phyloP scores from a whole-genome alignment of 352 stramenopile genomes.

The Globisporangium lucens region DNA sequence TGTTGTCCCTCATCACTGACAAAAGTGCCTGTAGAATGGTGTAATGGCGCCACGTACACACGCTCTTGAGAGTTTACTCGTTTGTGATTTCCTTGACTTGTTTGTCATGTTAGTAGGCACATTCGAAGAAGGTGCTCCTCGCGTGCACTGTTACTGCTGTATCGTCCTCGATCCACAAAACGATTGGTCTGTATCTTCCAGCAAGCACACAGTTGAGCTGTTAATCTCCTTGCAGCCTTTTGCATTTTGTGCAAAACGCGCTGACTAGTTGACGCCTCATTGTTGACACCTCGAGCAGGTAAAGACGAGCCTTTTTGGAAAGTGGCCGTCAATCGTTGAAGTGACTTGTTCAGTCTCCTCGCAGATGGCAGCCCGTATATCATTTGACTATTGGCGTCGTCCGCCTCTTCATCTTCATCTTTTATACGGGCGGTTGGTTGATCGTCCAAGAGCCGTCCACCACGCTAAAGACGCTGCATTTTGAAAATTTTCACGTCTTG shows the following conservation, averaged over 20 bases:
- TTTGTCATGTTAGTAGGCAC: not conserved
- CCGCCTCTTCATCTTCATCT: not conserved
- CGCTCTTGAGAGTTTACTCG: not conserved
- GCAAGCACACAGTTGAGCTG: no score
- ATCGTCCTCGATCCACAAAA: not conserved
- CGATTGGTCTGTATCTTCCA: no score
- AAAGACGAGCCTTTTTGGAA: not conserved
- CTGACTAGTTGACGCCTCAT: not conserved
- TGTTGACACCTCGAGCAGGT: not conserved
- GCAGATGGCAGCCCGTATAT: not conserved
- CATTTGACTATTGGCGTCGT: not conserved
- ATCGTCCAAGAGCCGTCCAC: not conserved
- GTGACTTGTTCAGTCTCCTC: not conserved
- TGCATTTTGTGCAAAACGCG: not conserved
- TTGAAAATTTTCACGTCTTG: conserved; percentile 74
- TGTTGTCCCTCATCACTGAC: not conserved
- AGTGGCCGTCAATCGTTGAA: not conserved
- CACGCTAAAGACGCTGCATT: conserved; percentile 26
- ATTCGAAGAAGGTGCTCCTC: not conserved
- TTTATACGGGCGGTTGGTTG: not conserved
- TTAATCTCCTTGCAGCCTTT: no score
- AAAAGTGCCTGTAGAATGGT: no score
- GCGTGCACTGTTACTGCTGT: not conserved
- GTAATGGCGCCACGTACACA: not conserved
- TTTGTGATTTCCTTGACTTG: not conserved